A percentile compares a stretch with the other conserved stretches of the same genome.
These are phyloP conservation scores for Hygrophila difformis DNA, from an alignment of 257 asterid species.

Conservation along the genomic window DNA sequence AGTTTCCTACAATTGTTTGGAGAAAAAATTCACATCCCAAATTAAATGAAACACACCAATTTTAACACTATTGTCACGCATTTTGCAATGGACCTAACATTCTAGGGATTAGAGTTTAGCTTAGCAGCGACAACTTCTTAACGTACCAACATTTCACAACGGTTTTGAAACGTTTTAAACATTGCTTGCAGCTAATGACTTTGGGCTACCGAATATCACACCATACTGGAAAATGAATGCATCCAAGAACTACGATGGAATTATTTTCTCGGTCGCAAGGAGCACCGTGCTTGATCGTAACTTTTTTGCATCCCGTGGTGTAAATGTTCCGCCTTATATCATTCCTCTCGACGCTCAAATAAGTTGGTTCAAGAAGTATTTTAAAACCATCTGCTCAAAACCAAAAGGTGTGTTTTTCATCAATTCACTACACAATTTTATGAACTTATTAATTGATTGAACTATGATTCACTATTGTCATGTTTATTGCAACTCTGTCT, in stretches of 20 bases:
- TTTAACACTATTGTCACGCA: no score
- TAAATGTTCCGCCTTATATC: slow-evolving; percentile 6
- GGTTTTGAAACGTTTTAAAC: no score
- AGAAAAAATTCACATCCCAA: no score
- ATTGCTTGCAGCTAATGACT: slow-evolving; percentile 21
- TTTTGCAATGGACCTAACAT: no score
- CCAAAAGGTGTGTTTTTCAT: neutral
- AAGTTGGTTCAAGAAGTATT: slow-evolving; percentile 18
- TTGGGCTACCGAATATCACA: slow-evolving; percentile 13
- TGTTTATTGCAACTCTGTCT: neutral
- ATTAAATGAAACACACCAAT: no score
- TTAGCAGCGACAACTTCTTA: no score
- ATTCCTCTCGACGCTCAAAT: slow-evolving; percentile 14
- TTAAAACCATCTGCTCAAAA: neutral
- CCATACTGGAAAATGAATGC: slow-evolving; percentile 19
- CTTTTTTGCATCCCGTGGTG: slow-evolving; percentile 11
- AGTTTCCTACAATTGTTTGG: no score
- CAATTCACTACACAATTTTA: neutral
- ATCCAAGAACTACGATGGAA: slow-evolving; percentile 13
- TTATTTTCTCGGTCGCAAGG: slow-evolving; percentile 21
- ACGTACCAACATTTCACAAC: no score
- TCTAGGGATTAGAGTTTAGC: no score
- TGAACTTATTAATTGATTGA: neutral
- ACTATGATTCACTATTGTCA: no score
- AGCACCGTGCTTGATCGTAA: slow-evolving; percentile 18